A percentile compares a stretch with the other conserved stretches of the same genome.
Evolutionary conservation across 2,329 filamentous ascomycete species (phyloP).

Genomic region (Pseudogymnoascus sp.): DNA sequence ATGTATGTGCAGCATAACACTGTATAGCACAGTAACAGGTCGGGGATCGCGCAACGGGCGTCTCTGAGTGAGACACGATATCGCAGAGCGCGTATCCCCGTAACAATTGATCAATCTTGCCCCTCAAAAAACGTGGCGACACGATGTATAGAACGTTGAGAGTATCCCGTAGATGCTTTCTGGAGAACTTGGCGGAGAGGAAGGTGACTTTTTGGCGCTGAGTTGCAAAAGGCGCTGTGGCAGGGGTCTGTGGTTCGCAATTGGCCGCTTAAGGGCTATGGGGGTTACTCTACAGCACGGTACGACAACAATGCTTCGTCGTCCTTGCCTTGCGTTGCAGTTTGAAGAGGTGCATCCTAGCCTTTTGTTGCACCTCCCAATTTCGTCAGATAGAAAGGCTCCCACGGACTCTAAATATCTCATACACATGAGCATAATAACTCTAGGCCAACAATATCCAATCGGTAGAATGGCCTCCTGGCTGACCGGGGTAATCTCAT

Average conservation of each 20-base stretch:
- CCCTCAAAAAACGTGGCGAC: slow-evolving; percentile 1
- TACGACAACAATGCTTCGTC: slow-evolving; percentile 15
- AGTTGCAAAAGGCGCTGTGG: not conserved
- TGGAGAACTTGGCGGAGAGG: slow-evolving; percentile 34
- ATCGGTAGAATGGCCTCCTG: not conserved
- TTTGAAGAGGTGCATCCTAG: slow-evolving; percentile 27
- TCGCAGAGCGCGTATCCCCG: slow-evolving; percentile 5
- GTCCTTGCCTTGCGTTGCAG: slow-evolving; percentile 18
- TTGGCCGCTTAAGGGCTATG: not conserved
- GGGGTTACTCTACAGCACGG: slow-evolving; percentile 6
- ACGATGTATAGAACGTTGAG: slow-evolving; percentile 5
- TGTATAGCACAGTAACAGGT: not conserved
- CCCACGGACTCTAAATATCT: not conserved
- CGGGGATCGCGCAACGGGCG: not conserved
- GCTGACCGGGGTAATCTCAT: not conserved
- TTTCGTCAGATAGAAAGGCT: slow-evolving; percentile 1
- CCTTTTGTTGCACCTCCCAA: slow-evolving; percentile 17
- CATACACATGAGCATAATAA: not conserved
- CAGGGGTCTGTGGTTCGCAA: not conserved
- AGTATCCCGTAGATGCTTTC: slow-evolving; percentile 39
- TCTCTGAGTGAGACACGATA: slow-evolving; percentile 1
- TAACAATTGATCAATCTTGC: slow-evolving; percentile 1
- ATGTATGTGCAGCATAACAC: not conserved
- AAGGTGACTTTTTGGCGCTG: not conserved
- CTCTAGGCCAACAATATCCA: not conserved